These are phyloP conservation scores for Neopestalotiopsis sp. DNA, from an alignment of 2,329 filamentous ascomycete genomes.

Conservation along the genomic window DNA sequence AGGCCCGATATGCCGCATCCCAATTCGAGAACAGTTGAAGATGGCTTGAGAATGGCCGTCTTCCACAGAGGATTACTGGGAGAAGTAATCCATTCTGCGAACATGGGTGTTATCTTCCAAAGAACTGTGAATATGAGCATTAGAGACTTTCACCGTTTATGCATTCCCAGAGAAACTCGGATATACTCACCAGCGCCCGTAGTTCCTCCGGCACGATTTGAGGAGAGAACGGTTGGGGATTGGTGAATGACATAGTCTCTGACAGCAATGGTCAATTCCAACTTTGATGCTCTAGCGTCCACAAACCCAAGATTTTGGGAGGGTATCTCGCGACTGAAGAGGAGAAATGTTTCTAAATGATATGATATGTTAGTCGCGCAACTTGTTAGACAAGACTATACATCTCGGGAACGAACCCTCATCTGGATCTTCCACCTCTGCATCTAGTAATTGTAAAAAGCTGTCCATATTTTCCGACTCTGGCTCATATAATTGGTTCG, in stretches of 20 bases:
- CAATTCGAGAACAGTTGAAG: slow-evolving; percentile 76
- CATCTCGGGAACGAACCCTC: slow-evolving; percentile 45
- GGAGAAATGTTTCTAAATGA: slow-evolving; percentile 77
- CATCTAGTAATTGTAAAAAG: slow-evolving; percentile 37
- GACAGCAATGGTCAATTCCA: slow-evolving; percentile 73
- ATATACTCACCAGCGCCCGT: slow-evolving; percentile 67
- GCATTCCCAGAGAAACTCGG: slow-evolving; percentile 60
- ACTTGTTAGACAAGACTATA: background rate
- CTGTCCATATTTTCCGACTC: background rate
- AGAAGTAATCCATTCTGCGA: slow-evolving; percentile 80
- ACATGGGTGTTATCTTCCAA: slow-evolving; percentile 87
- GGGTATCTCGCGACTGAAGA: slow-evolving; percentile 79
- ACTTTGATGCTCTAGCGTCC: slow-evolving; percentile 67
- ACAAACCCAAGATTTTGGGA: slow-evolving; percentile 86
- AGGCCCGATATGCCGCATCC: slow-evolving; percentile 88
- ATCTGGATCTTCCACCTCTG: slow-evolving; percentile 54
- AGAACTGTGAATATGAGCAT: slow-evolving; percentile 63
- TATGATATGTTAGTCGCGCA: background rate
- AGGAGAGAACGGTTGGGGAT: slow-evolving; percentile 82
- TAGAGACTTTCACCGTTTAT: background rate
- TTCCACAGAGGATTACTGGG: slow-evolving; percentile 68
- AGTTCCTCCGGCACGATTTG: slow-evolving; percentile 74
- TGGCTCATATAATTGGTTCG: background rate
- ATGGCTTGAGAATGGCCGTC: slow-evolving; percentile 54
- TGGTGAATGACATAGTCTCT: slow-evolving; percentile 80